These are phyloP conservation scores for Hypoxylon fuscum DNA, from an alignment of 495 filamentous ascomycete species.

Conservation along the genomic window DNA sequence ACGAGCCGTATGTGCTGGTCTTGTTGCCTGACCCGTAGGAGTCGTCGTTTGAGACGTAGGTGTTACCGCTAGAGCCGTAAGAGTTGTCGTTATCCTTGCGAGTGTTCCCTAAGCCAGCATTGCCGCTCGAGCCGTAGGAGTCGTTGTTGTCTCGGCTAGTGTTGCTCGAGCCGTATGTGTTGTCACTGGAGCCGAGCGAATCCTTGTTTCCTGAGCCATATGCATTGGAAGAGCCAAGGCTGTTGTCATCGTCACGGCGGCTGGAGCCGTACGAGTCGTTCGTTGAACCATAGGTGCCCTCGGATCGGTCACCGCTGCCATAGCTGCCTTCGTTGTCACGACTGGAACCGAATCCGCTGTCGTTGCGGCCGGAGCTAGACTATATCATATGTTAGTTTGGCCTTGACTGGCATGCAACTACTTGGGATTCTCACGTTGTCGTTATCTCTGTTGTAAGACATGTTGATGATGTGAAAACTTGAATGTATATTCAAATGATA, in stretches of 20 bases:
- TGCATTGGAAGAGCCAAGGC: conserved; percentile 16
- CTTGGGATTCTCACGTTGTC: conserved; percentile 23
- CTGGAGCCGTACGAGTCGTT: conserved; percentile 34
- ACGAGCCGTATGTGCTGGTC: conserved; percentile 20
- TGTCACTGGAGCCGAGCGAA: conserved; percentile 33
- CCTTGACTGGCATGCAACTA: neutral
- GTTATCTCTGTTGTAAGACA: conserved; percentile 43
- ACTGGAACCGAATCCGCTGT: conserved; percentile 23
- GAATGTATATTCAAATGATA: neutral
- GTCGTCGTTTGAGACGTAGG: conserved; percentile 31
- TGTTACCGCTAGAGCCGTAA: conserved; percentile 31
- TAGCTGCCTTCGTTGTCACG: conserved; percentile 17
- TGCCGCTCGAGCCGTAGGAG: conserved; percentile 29
- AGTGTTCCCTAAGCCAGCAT: conserved; percentile 29
- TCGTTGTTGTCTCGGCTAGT: conserved; percentile 11
- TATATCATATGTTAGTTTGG: conserved; percentile 23
- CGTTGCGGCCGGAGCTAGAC: conserved; percentile 32
- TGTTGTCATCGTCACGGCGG: conserved; percentile 23
- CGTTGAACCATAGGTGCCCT: conserved; percentile 31
- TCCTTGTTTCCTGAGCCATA: conserved; percentile 34
- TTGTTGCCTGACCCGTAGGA: conserved; percentile 37
- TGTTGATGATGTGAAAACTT: conserved; percentile 22
- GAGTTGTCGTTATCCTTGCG: conserved; percentile 25
- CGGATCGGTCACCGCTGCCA: neutral
- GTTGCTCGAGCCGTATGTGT: conserved; percentile 26